phyloP scores from a whole-genome alignment of 2,329 filamentous ascomycete genomes.

The Botrytis deweyae region DNA sequence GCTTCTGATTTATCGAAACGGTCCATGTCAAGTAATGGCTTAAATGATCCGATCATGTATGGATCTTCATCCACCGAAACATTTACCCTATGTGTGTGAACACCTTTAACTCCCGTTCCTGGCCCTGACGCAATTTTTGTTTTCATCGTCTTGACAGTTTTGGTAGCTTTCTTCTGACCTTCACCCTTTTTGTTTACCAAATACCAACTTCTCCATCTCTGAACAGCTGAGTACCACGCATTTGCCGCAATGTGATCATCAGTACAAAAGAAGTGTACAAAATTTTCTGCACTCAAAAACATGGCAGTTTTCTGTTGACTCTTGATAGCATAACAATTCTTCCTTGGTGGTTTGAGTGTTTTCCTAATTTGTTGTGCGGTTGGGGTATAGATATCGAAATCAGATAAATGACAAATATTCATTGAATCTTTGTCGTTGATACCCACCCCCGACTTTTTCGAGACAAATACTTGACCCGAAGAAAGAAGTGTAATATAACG shows the following conservation, averaged over 20 bases:
- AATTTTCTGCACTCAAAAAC: constrained; percentile 80
- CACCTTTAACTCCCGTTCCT: constrained; percentile 37
- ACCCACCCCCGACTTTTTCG: constrained; percentile 67
- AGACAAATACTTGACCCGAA: constrained; percentile 69
- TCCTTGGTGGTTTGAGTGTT: constrained; percentile 79
- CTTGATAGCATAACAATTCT: constrained; percentile 83
- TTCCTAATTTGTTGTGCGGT: constrained; percentile 66
- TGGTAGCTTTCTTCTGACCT: constrained; percentile 37
- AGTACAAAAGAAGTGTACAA: constrained; percentile 87
- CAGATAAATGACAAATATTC: constrained; percentile 79
- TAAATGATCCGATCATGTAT: constrained; percentile 66
- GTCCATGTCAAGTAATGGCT: constrained; percentile 64
- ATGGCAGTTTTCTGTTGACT: constrained; percentile 86
- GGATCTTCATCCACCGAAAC: constrained; percentile 51
- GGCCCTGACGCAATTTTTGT: constrained; percentile 16
- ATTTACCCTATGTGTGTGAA: constrained; percentile 29
- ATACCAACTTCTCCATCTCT: constrained; percentile 90
- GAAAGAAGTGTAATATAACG: constrained; percentile 70
- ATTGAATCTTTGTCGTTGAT: constrained; percentile 63
- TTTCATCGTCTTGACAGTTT: constrained; percentile 28
- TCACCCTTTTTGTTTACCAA: constrained; percentile 66
- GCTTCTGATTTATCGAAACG: constrained; percentile 47
- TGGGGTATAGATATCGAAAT: constrained; percentile 88
- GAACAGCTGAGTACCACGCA: constrained; percentile 69
- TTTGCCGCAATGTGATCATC: constrained; percentile 67